phyloP scores from a whole-genome alignment of 805 yeast genomes.

The Pichia kluyveri region DNA sequence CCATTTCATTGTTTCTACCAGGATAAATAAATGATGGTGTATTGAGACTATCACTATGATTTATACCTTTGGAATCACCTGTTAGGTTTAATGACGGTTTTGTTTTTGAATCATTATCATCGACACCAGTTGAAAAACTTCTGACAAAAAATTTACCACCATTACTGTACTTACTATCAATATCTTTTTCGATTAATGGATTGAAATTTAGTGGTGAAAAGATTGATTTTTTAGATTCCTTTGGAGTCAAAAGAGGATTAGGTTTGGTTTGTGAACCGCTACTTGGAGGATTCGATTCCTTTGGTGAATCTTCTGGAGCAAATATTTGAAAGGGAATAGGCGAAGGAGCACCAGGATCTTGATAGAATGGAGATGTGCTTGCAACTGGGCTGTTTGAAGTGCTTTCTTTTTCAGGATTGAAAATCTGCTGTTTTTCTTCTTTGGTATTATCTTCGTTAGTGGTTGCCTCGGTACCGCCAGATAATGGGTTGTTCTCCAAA shows the following conservation, averaged over 20 bases:
- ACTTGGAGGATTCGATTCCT: constrained; percentile 4
- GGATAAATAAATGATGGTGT: neutral
- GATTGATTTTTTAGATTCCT: constrained; percentile 40
- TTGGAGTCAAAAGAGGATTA: constrained; percentile 25
- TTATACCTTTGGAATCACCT: too few relatives aligned
- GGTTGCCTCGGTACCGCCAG: neutral
- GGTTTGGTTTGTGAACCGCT: constrained; percentile 3
- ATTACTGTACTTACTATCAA: constrained; percentile 77
- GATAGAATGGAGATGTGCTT: constrained; percentile 42
- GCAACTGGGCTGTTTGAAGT: neutral
- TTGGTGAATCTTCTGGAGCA: constrained; percentile 24
- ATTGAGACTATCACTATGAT: neutral
- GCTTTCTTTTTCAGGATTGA: too few relatives aligned
- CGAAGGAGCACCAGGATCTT: constrained; percentile 79
- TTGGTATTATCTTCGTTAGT: constrained; percentile 1
- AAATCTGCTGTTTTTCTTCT: neutral
- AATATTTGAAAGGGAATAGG: constrained; percentile 50
- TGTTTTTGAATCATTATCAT: neutral
- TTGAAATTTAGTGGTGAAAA: constrained; percentile 80
- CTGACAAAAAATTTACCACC: constrained; percentile 85
- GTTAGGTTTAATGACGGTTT: neutral
- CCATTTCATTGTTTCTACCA: neutral
- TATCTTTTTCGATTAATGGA: constrained; percentile 63
- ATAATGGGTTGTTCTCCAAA: neutral
- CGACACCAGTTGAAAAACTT: neutral